Conservation (phyloP, 352 stramenopile species). For the Phytophthora pisi region DNA sequence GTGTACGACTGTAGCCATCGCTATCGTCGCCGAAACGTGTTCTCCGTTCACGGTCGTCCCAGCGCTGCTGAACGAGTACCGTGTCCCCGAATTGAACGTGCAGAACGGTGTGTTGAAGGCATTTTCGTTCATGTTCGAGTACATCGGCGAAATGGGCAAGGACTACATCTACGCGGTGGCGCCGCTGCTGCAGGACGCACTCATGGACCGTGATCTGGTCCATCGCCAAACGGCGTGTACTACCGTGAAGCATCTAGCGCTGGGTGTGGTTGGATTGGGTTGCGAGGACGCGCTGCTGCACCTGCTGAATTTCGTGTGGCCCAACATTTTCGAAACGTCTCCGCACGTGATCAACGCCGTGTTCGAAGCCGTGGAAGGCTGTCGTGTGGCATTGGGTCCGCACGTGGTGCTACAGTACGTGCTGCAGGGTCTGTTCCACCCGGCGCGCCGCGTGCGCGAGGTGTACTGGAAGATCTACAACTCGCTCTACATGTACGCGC, state of each 20-base stretch:
- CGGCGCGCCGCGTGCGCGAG: constrained; percentile 97
- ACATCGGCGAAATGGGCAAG: constrained; percentile 99
- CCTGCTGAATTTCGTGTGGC: constrained; percentile 99
- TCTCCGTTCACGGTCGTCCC: constrained; percentile 99
- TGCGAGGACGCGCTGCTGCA: constrained; percentile 99
- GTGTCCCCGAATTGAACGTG: constrained; percentile 99
- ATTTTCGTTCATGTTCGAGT: constrained; percentile 99
- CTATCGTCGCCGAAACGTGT: constrained; percentile 99
- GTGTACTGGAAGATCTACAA: constrained; percentile 99
- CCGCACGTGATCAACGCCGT: constrained; percentile 99
- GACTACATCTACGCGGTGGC: constrained; percentile 99
- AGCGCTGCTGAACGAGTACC: constrained; percentile 99
- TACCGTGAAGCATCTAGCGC: constrained; percentile 97
- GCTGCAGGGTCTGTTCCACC: constrained; percentile 98
- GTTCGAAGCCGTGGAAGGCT: constrained; percentile 98
- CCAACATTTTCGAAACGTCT: constrained; percentile 99
- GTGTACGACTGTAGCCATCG: constrained; percentile 99
- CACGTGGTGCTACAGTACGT: constrained; percentile 97
- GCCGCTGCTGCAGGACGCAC: constrained; percentile 97
- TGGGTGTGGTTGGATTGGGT: constrained; percentile 96
- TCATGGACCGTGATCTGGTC: constrained; percentile 99
- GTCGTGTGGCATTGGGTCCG: constrained; percentile 96
- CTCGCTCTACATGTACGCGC: constrained; percentile 99
- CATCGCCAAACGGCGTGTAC: constrained; percentile 98
- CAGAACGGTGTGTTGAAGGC: constrained; percentile 99